Base-by-base conservation (phyloP, 202 grass and related monocot species). In the Schoenoplectus triqueter region DNA sequence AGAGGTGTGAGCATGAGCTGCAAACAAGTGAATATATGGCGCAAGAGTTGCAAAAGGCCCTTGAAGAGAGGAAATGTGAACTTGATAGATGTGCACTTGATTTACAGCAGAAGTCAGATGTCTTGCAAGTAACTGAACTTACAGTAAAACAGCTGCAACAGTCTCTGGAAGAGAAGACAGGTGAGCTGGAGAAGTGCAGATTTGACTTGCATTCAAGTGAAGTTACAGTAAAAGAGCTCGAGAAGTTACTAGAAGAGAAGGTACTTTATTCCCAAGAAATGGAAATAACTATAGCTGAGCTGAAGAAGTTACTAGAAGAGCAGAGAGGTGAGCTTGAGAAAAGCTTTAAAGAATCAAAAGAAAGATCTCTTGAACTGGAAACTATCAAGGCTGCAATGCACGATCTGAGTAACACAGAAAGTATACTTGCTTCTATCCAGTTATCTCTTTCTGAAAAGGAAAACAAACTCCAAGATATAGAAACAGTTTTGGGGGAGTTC, bases 61-160 rank as follows among this genome's bases (percentile, higher is more conserved):
- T 97, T 79, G 89, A 86, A 85, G 95, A 94, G 83, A 94, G 90
- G 86, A 84, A 89, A 17, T 48, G 47, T 84, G 92, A 94, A 60
- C 88, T 94, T 70, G 89, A 94, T 49, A 90, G 83, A 78, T 90
- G 71, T 86, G 86, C 85, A 69, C 2, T 68, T 51, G 90, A 94
- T 62, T 89, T 91, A 65, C 89, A 93, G 83, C 90, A 91, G 61
- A 90, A 89, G 69, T 90, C 89, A 66, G 86, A 94, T 87, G 85
- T 87, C 11, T 80, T 97, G 66, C 92, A 97, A 86, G 86, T 77
- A 85, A 83, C 86, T 84, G 92, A 94, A 81, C 78, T 77, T 21
- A 90, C 42, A 66, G 54, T 89, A 70, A 86, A 93, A 69, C 92
- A 97, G 80, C 79, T 97, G 64, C 84, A 76, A 62, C 44, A 73